These are phyloP conservation scores for Cladosporium austrohemisphaericum DNA, from an alignment of 2,329 filamentous ascomycete genomes.

Conservation along the genomic window DNA sequence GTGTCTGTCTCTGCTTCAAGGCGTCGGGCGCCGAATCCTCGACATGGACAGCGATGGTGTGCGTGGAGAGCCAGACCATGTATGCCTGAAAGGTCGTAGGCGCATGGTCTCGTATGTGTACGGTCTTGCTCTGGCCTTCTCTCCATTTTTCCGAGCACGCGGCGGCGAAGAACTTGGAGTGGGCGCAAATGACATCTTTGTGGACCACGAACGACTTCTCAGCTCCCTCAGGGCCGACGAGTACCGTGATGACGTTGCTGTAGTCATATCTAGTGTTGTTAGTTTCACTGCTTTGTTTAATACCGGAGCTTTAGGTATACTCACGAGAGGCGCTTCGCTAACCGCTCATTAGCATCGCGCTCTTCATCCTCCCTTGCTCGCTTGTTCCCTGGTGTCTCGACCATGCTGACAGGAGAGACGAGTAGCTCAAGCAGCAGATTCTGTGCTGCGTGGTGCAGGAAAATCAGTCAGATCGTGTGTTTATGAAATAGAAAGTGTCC, in stretches of 20 bases:
- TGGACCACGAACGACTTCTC: conserved; percentile 1
- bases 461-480: too few species aligned
- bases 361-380: not conserved
- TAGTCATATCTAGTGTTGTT: not conserved
- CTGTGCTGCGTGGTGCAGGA: too few species aligned
- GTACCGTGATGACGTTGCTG: not conserved
- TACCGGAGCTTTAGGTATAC: not conserved
- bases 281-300: not conserved
- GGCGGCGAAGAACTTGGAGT: conserved; percentile 19
- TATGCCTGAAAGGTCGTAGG: not conserved
- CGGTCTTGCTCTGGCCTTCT: conserved; percentile 3
- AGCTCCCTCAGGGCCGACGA: not conserved
- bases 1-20: not conserved
- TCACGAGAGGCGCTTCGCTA: not conserved
- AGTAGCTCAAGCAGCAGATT: too few species aligned
- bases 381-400: not conserved
- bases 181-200: conserved; percentile 15
- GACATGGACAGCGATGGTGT: not conserved
- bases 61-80: not conserved
- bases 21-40: not conserved
- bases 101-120: conserved; percentile 8
- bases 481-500: too few species aligned
- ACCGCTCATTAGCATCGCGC: not conserved
- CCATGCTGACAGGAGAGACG: too few species aligned
- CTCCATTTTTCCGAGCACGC: conserved; percentile 16